Percentiles rank a stretch among this genome's conserved stretches.
phyloP scores from a whole-genome alignment of 805 yeast species.

The Saccharomycopsis sp. region DNA sequence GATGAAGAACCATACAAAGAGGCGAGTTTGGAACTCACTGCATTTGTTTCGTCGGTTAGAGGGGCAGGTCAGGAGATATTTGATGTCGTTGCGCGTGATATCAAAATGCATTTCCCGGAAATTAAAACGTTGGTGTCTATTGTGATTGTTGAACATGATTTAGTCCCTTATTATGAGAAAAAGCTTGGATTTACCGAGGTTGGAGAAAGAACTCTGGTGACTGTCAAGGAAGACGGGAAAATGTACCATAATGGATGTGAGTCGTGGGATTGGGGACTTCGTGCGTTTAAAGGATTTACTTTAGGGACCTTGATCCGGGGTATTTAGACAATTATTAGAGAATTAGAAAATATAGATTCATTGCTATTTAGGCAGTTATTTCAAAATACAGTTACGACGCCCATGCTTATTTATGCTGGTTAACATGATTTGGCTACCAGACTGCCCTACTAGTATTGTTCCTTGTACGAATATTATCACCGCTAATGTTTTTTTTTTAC shows the following conservation, averaged over 20 bases:
- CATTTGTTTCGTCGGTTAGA: constrained; percentile 45
- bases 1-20: constrained; percentile 13
- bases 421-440: too few relatives aligned
- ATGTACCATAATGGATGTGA: constrained; percentile 24
- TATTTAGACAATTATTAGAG: background rate
- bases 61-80: constrained; percentile 29
- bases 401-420: too few relatives aligned
- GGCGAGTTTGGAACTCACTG: constrained; percentile 38
- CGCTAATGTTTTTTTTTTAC: too few relatives aligned
- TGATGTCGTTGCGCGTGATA: constrained; percentile 20
- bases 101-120: constrained; percentile 20
- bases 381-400: too few relatives aligned
- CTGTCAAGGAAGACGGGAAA: constrained; percentile 24
- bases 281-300: constrained; percentile 35
- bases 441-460: too few relatives aligned
- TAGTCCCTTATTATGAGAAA: constrained; percentile 38
- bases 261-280: constrained; percentile 32
- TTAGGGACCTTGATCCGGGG: constrained; percentile 26
- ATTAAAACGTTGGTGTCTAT: constrained; percentile 30
- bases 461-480: too few relatives aligned
- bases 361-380: too few relatives aligned
- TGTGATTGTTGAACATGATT: constrained; percentile 44
- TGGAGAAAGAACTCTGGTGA: constrained; percentile 24
- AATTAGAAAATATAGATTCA: background rate
- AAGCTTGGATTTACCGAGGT: constrained; percentile 34